Conservation (phyloP, 2,329 filamentous ascomycete genomes). For the Coleophoma eucalyptorum region DNA sequence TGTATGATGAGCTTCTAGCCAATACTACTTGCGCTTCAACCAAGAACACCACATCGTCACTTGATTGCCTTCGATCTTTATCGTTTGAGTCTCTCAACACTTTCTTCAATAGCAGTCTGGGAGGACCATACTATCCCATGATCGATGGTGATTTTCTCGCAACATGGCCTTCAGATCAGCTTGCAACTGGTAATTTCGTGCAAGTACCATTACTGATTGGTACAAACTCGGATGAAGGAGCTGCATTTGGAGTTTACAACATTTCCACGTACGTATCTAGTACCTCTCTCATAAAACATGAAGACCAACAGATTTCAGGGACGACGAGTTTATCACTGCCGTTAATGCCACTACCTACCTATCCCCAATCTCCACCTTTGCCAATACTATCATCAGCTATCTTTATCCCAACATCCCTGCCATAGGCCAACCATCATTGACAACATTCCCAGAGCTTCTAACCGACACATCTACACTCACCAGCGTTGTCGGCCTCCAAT, state of each 20-base stretch:
- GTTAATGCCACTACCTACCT: slow-evolving; percentile 1
- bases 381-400: slow-evolving; percentile 28
- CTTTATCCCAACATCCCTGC: slow-evolving; percentile 48
- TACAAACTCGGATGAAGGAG: slow-evolving; percentile 30
- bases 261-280: background rate
- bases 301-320: slow-evolving; percentile 22
- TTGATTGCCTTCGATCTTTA: slow-evolving; percentile 24
- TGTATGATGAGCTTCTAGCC: slow-evolving; percentile 30
- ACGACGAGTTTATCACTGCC: slow-evolving; percentile 13
- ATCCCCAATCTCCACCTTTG: background rate
- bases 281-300: background rate
- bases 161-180: slow-evolving; percentile 46
- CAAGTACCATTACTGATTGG: slow-evolving; percentile 40
- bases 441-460: slow-evolving; percentile 13
- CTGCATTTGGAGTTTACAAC: slow-evolving; percentile 31
- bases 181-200: slow-evolving; percentile 36
- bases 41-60: slow-evolving; percentile 2
- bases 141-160: slow-evolving; percentile 35
- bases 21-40: slow-evolving; percentile 23
- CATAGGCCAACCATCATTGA: slow-evolving; percentile 40
- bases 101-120: background rate
- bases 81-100: slow-evolving; percentile 5
- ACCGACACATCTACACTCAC: slow-evolving; percentile 9
- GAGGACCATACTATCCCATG: slow-evolving; percentile 30
- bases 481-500: slow-evolving; percentile 30